Evolutionary conservation across 768 basidiomycete genomes (phyloP).

Genomic region (Trametes sanguinea): DNA sequence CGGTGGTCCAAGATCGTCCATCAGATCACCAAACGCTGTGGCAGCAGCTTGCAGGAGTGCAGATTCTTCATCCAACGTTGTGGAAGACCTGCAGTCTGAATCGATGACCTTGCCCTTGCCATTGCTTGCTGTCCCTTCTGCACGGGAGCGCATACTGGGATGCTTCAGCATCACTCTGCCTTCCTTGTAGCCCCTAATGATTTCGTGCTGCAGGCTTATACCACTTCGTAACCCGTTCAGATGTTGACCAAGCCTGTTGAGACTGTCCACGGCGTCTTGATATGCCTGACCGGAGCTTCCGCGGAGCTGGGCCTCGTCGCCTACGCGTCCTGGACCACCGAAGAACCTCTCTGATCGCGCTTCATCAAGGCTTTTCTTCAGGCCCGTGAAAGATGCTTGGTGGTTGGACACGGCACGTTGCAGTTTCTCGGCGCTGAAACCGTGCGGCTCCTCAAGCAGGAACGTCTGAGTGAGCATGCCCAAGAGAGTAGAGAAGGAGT

Average conservation of each 20-base stretch:
- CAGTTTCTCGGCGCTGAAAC: constrained; percentile 61
- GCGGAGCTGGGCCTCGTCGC: constrained; percentile 12
- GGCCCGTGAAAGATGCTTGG: constrained; percentile 84
- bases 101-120: constrained; percentile 27
- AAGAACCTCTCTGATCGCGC: constrained; percentile 82
- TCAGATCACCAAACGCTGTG: constrained; percentile 73
- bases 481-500: constrained; percentile 87
- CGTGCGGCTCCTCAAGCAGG: constrained; percentile 71
- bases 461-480: constrained; percentile 83
- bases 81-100: background rate
- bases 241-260: constrained; percentile 93
- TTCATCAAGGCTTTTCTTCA: constrained; percentile 85
- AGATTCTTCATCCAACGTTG: constrained; percentile 33
- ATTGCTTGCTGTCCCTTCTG: background rate
- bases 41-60: constrained; percentile 64
- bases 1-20: constrained; percentile 80
- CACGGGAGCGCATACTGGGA: background rate
- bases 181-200: constrained; percentile 60
- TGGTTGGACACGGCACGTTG: constrained; percentile 83
- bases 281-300: constrained; percentile 59
- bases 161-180: constrained; percentile 43
- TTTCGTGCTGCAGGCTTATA: constrained; percentile 79
- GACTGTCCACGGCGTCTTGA: constrained; percentile 81
- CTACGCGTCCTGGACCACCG: constrained; percentile 29
- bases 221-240: constrained; percentile 87